phyloP scores from a whole-genome alignment of 345 rosid species.

The Dipteronia dyeriana region DNA sequence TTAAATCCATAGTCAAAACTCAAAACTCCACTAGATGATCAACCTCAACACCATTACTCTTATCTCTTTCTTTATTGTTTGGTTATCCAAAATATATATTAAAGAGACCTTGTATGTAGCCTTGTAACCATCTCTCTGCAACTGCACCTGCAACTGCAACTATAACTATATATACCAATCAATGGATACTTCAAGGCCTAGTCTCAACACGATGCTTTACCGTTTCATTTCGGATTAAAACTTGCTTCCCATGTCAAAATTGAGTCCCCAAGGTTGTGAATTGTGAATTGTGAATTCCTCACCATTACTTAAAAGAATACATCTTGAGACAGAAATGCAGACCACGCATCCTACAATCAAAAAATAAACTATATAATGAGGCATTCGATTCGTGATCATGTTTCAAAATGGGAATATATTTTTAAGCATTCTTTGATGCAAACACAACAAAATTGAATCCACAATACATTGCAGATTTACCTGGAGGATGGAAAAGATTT shows the following conservation, averaged over 20 bases:
- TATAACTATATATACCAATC: not conserved
- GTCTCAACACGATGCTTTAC: not conserved
- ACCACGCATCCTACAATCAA: conserved; percentile 71
- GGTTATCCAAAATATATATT: not conserved
- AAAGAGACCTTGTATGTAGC: not conserved
- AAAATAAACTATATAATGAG: not conserved
- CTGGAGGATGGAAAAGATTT: conserved; percentile 82
- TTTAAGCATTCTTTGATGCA: no score
- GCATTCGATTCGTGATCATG: not conserved
- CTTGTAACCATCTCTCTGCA: not conserved
- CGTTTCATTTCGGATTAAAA: not conserved
- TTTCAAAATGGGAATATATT: not conserved
- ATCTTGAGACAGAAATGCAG: conserved; percentile 34
- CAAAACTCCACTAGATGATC: not conserved
- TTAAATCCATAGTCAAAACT: not conserved
- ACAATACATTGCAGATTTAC: conserved; percentile 28
- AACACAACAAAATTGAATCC: not conserved
- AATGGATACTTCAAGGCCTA: not conserved
- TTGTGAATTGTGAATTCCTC: not conserved
- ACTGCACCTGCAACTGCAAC: not conserved
- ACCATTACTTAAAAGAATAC: conserved; percentile 16
- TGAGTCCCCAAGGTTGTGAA: conserved; percentile 1
- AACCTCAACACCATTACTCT: not conserved
- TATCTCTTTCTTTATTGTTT: not conserved
- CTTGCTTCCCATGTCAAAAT: not conserved